Base-by-base conservation (phyloP, 2,329 filamentous ascomycete genomes). In the Cytospora chrysosperma region DNA sequence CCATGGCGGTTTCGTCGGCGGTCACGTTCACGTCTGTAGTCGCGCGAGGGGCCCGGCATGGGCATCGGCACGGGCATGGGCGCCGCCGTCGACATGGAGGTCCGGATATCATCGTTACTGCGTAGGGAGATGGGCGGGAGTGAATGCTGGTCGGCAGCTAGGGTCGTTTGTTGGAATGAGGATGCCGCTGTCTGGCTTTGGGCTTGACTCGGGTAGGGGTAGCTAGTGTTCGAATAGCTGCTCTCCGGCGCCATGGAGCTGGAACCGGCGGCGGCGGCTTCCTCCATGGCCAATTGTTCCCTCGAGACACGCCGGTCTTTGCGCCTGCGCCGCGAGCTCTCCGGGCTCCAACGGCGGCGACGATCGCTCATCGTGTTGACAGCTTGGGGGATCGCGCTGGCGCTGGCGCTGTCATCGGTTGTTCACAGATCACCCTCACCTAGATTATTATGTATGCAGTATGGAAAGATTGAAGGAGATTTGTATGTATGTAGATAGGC, bases 311-410 rank as follows among this genome's bases (percentile, higher is more conserved):
- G 74, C 53, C 76, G 74, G 59, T 77, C 74, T 71, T 76, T 77
- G 74, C 76, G 76, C 77, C 82, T 81, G 73, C 82, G 81, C 72
- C 81, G 78, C 72, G 79, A 79, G 77, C 79, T 79, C 70, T 85
- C 83, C 62, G 81, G 81, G 76, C 82, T 85, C 77, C 82, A 80
- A 71, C 82, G 80, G 71, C 80, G 81, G 73, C 82, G 82, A 75
- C 79, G 76, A 72, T 81, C 79, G 77, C 80, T 78, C 81, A 84
- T 81, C 81, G 82, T 85, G 73, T 72, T 77, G 69, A 72, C 68
- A 68, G 69, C 65, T 60, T 30, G 19, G 40, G 28, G 27, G 21
- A 28, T 30, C 51, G 34, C 28, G 40, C 26, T 53, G 62, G 34
- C 28, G 40, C 26, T 53, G 62, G 56, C 24, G 53, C 61, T 56